phyloP scores from a whole-genome alignment of 495 filamentous ascomycete species.

The Paragyromitra xinjiangensis region DNA sequence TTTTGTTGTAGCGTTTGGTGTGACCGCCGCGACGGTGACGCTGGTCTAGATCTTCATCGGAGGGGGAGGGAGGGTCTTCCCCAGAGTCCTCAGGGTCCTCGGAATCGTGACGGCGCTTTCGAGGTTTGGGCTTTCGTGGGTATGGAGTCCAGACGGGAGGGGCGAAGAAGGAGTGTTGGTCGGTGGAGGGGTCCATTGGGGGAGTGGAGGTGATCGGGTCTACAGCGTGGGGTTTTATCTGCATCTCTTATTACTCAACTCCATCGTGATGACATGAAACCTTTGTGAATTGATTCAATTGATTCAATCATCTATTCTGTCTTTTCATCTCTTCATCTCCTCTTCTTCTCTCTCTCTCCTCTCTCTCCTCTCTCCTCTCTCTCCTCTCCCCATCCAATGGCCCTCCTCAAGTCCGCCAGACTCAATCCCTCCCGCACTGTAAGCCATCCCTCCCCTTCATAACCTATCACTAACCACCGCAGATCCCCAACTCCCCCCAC shows the following conservation, averaged over 20 bases:
- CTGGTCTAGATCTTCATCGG: not conserved
- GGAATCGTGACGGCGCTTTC: too few species aligned
- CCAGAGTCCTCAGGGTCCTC: too few species aligned
- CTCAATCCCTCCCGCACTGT: constrained; percentile 1
- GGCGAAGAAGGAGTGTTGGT: constrained; percentile 44
- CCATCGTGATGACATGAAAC: too few species aligned
- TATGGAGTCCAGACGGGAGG: constrained; percentile 13
- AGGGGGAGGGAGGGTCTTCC: not conserved
- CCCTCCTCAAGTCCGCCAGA: not conserved
- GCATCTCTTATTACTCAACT: too few species aligned
- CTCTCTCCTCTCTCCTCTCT: not conserved
- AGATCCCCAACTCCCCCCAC: constrained; percentile 1
- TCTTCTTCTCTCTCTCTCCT: not conserved
- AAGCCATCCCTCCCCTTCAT: not conserved
- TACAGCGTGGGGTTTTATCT: constrained; percentile 9
- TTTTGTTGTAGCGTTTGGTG: not conserved
- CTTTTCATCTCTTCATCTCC: not conserved
- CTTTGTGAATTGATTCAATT: too few species aligned
- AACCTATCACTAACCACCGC: not conserved
- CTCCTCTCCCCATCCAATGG: constrained; percentile 3
- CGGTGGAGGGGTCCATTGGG: constrained; percentile 32
- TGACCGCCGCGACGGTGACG: constrained; percentile 37
- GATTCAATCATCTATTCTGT: not conserved
- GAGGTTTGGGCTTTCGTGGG: not conserved
- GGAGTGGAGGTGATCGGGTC: not conserved